Evolutionary conservation across 1,139 yeast species (phyloP), one percentile per base, ranked within the genome.

Genomic region (Waltiozyma sp.): DNA sequence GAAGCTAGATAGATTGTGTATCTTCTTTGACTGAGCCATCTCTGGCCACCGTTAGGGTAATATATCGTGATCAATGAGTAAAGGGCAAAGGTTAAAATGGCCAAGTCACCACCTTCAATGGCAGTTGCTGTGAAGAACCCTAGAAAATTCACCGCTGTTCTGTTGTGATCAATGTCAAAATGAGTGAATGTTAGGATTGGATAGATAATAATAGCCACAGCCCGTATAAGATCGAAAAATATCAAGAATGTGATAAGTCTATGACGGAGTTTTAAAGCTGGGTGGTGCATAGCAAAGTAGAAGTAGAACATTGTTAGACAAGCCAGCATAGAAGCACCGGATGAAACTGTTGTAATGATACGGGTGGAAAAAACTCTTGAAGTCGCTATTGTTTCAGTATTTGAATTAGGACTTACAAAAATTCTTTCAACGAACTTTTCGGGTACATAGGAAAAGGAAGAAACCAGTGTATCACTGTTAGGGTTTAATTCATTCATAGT

Each of bases 61-160:
- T 85, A 85, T 18, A 88, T 81, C 28, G 87, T 65, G 39, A 88
- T 60, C 37, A 80, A 87, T 8, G 91, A 82, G 60, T 88, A 96
- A 19, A 87, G 62, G 2, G 96, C 95, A 62, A 88, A 82, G 31
- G 85, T 73, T 39, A 87, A 64, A 41, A 88, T 88, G 23, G 94
- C 93, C 38, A 86, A 61, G 62, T 88, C 96, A 2, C 93, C 88
- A 15, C 95, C 95, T 60, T 87, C 95, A 26, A 85, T 82, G 28
- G 89, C 73, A 37, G 79, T 70, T 2, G 93, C 86, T 1, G 95
- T 82, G 61, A 87, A 80, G 67, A 85, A 88, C 4, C 96, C 96
- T 40, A 86, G 75, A 14, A 80, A 79, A 56, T 83, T 80, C 54
- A 86, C 78, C 51, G 84, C 78, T 35, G 63, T 66, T 19, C 67